Base-by-base conservation (phyloP, 1,284 basidiomycete species). In the Tausonia pullulans region DNA sequence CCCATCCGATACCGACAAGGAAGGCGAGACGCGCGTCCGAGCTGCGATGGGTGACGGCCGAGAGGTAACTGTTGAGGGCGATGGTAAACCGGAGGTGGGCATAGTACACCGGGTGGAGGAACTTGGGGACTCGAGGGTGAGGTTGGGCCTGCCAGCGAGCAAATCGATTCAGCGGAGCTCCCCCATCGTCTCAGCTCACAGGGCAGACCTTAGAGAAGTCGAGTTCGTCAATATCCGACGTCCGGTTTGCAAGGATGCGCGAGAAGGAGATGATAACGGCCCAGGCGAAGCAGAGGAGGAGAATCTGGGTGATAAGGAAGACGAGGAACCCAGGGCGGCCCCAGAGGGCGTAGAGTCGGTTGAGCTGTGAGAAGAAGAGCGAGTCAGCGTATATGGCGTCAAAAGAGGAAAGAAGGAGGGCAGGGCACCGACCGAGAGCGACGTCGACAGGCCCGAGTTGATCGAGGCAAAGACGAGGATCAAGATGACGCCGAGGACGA, bases 1-100 rank as follows among this genome's bases (percentile, higher is more conserved):
- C 87, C 92, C 92, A 97, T 0, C 86, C 87, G 60, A 96, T 88
- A 5, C 92, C 93, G 57, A 93, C 81, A 13, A 89, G 85, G 87
- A 90, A 95, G 4, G 85, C 85, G 57, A 96, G 79, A 56, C 86
- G 84, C 69, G 83, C 86, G 71, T 96, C 92, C 69, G 87, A 85
- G 68, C 88, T 86, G 4, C 85, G 79, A 27, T 82, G 84, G 3
- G 86, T 87, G 85, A 90, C 87, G 89, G 82, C 49, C 58, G 58
- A 53, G 49, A 60, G 45, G 14, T 45, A 10, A 11, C 45, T 52
- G 3, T 53, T 39, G 46, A 61, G 60, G 2, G 45, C 16, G 9
- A 54, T 44, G 44, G 40, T 13, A 6, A 43, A 44, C 0, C 40
- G 41, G 5, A 44, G 14, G 40, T 43, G 55, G 5, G 13, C 9